Evolutionary conservation across 345 rosid species (phyloP).

Genomic region (Gossypium thurberi): DNA sequence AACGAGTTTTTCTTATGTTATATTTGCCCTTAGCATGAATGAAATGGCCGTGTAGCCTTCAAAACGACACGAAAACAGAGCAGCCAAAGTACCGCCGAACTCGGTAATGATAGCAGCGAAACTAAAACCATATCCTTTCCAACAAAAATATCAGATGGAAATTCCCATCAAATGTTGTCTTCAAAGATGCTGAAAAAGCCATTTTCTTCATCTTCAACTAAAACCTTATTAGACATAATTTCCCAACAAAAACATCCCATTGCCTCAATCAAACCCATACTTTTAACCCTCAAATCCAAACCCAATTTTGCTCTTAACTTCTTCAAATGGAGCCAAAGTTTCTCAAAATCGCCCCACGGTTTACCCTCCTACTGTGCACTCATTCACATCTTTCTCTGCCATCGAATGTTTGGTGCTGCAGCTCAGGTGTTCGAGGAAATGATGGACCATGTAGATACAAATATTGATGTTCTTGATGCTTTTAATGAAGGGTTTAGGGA

Average conservation of each 20-base stretch:
- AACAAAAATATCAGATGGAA: neutral
- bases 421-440: slow-evolving; percentile 34
- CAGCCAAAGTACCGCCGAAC: neutral
- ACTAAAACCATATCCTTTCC: neutral
- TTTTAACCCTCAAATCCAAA: slow-evolving; percentile 20
- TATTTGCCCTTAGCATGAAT: neutral
- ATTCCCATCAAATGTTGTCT: slow-evolving; percentile 1
- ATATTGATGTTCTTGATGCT: slow-evolving; percentile 16
- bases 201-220: neutral
- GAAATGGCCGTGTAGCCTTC: neutral
- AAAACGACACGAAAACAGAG: neutral
- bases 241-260: neutral
- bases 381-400: slow-evolving; percentile 28
- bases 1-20: too few species aligned
- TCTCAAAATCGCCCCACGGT: neutral
- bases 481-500: slow-evolving; percentile 11
- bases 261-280: slow-evolving; percentile 12
- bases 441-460: slow-evolving; percentile 13
- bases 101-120: neutral
- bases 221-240: slow-evolving; percentile 8
- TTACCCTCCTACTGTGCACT: slow-evolving; percentile 28
- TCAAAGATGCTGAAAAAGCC: slow-evolving; percentile 7
- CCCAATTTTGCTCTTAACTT: slow-evolving; percentile 20
- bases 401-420: slow-evolving; percentile 30
- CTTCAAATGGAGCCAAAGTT: slow-evolving; percentile 18